Conservation (phyloP, 352 stramenopile species). For the Phytophthora meadii region DNA sequence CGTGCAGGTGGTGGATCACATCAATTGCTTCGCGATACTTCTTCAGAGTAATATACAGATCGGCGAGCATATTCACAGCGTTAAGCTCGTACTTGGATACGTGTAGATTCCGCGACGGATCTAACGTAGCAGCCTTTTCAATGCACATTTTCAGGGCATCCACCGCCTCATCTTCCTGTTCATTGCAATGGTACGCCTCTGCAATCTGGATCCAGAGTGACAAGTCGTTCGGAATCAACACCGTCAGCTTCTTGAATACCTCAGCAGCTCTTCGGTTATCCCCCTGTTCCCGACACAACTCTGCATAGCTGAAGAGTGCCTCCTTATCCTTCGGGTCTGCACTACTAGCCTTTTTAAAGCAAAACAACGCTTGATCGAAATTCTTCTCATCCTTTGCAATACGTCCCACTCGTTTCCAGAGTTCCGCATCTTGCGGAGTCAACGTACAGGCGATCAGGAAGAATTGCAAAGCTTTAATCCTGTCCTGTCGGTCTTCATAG, state of each 20-base stretch:
- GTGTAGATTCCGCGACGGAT: constrained; percentile 63
- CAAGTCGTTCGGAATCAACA: constrained; percentile 71
- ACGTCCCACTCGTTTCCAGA: constrained; percentile 86
- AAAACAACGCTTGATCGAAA: constrained; percentile 85
- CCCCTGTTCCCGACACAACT: constrained; percentile 79
- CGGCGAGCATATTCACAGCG: constrained; percentile 89
- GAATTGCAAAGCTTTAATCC: constrained; percentile 85
- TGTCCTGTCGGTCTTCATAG: constrained; percentile 85
- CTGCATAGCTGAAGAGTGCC: constrained; percentile 81
- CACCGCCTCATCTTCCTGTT: constrained; percentile 86
- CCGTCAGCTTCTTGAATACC: constrained; percentile 83
- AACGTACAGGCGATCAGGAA: constrained; percentile 88
- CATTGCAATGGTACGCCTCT: constrained; percentile 88
- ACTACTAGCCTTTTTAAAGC: constrained; percentile 86
- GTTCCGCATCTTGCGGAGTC: constrained; percentile 78
- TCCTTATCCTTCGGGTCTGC: constrained; percentile 85
- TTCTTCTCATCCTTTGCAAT: constrained; percentile 91
- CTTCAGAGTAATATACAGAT: constrained; percentile 88
- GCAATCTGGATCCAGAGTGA: constrained; percentile 90
- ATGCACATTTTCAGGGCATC: constrained; percentile 88
- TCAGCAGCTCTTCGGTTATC: constrained; percentile 83
- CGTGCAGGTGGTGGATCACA: constrained; percentile 81
- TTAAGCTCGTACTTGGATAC: constrained; percentile 85
- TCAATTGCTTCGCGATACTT: constrained; percentile 84
- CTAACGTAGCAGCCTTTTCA: constrained; percentile 69